Base-by-base conservation (phyloP, 2,329 filamentous ascomycete genomes). In the Mycosphaerelloides madeirae region DNA sequence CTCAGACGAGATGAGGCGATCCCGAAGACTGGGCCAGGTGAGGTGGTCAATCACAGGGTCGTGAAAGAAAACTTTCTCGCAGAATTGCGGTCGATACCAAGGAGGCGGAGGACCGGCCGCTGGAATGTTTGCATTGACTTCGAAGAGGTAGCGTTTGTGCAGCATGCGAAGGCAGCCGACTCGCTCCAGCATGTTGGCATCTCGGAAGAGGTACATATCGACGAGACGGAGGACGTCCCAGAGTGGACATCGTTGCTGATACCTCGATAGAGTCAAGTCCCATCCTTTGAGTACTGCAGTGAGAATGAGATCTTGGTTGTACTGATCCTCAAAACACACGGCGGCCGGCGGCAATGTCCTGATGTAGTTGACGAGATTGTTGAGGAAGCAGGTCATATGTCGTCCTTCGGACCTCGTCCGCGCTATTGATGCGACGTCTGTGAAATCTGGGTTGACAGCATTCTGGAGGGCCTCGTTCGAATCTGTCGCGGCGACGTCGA, bases 21-120 rank as follows among this genome's bases (percentile, higher is more conserved):
- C 52, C 34, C 52, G 34, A 1, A 55, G 39, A 29, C 44, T 41
- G 6, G 52, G 52, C 52, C 52, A 55, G 11, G 52, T 50, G 11
- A 55, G 38, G 32, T 55, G 52, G 32, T 55, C 52, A n/a, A 55
- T 52, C 3, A 55, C 52, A 2, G 52, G 50, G 34, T 53, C 50
- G 38, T 55, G 52, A 18, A 49, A 47, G 31, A 55, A 50, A 6
- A 54, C 41, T 19, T 42, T 48, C 39, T 54, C 52, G 6, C 49
- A 47, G 35, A 52, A 45, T 50, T 55, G 50, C 25, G 52, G 52
- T 22, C 47, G 43, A 28, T 49, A 55, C 52, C 52, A 55, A 16
- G 48, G 48, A 5, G 52, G 52, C 22, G 52, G 43, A 6, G 52
- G 52, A 19, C 52, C 52, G 32, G 43, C 46, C 12, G 41, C 38